Percentiles rank a stretch among this genome's conserved stretches.
Conservation (phyloP, 805 yeast species). For the Saccharomyces eubayanus region DNA sequence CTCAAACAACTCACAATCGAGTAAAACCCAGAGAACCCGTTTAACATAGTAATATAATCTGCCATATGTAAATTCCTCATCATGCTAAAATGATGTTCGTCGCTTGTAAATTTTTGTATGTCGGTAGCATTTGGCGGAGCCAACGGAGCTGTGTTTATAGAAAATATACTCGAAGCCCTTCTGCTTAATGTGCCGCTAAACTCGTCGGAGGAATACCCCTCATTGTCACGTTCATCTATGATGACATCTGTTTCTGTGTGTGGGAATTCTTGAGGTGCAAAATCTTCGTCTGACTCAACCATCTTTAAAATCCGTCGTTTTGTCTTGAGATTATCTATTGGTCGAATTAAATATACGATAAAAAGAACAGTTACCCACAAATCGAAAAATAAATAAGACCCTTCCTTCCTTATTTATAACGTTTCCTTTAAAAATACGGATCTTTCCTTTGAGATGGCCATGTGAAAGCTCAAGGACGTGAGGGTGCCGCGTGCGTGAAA, state of each 20-base stretch:
- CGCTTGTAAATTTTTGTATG: conserved; percentile 70
- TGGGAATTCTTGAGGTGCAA: not conserved
- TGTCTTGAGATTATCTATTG: not conserved
- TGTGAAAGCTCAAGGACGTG: not conserved
- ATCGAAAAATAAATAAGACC: not conserved
- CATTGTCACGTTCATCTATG: conserved; percentile 5
- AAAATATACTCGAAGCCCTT: conserved; percentile 48
- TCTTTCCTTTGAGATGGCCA: not conserved
- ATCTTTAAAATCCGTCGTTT: not conserved
- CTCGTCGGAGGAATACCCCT: conserved; percentile 10
- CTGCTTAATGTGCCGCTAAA: conserved; percentile 35
- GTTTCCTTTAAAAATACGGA: not conserved
- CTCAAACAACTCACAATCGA: conserved; percentile 80
- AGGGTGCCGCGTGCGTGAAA: not conserved
- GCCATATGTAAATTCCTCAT: conserved; percentile 87
- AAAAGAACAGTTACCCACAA: not conserved
- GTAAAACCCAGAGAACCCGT: conserved; percentile 90
- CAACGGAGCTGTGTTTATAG: conserved; percentile 44
- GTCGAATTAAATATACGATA: not conserved
- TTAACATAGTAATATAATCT: conserved; percentile 87
- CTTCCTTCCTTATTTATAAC: not conserved
- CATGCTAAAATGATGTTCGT: conserved; percentile 78
- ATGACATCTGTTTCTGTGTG: conserved; percentile 4
- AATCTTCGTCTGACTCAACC: not conserved
- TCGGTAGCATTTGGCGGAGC: conserved; percentile 75